Evolutionary conservation across 441 rosid species (phyloP).

Genomic region (Hura crepitans): DNA sequence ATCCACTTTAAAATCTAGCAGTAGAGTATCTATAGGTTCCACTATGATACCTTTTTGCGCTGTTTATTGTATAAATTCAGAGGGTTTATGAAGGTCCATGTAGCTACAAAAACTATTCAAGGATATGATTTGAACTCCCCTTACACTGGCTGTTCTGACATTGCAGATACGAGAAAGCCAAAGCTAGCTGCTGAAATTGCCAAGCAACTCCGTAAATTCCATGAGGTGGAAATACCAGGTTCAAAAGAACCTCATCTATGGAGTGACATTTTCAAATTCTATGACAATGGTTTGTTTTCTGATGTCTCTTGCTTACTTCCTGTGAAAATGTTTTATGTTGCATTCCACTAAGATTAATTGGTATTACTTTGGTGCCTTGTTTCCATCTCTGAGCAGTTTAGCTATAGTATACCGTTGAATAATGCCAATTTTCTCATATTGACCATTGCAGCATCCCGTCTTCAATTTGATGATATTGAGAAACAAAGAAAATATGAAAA

Average conservation of each 20-base stretch:
- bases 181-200: constrained; percentile 84
- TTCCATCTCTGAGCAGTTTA: constrained; percentile 4
- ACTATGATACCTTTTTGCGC: background rate
- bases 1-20: background rate
- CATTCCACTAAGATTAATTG: background rate
- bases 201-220: constrained; percentile 70
- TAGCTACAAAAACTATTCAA: background rate
- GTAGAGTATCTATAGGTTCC: background rate
- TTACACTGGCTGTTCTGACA: background rate
- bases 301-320: constrained; percentile 7
- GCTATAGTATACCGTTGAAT: background rate
- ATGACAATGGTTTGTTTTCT: constrained; percentile 57
- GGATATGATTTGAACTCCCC: constrained; percentile 1
- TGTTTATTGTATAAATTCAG: constrained; percentile 3
- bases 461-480: constrained; percentile 65
- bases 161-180: constrained; percentile 74
- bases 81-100: background rate
- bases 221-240: constrained; percentile 81
- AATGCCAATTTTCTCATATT: constrained; percentile 15
- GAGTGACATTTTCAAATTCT: constrained; percentile 81
- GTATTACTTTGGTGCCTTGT: background rate
- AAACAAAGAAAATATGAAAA: constrained; percentile 60
- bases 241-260: constrained; percentile 90
- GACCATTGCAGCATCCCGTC: constrained; percentile 58
- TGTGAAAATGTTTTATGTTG: background rate